Percentiles rank a stretch among this genome's conserved stretches.
phyloP scores from a whole-genome alignment of 768 basidiomycete species.

The Coprinopsis cinerea region DNA sequence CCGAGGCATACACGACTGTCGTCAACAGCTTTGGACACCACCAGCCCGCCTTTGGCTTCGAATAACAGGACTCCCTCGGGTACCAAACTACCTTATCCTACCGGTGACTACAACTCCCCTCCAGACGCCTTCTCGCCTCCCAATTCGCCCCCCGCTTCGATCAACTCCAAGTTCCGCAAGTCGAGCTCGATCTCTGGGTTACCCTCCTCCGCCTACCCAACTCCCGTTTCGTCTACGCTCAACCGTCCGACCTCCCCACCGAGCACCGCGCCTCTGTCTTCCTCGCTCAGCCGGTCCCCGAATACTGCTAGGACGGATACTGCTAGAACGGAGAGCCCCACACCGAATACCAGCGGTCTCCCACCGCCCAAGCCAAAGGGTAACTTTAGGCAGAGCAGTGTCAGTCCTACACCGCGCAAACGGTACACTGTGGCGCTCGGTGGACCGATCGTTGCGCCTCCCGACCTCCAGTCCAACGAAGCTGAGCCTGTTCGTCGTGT shows the following conservation, averaged over 20 bases:
- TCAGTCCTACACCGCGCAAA: slow-evolving; percentile 67
- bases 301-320: no score
- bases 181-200: slow-evolving; percentile 19
- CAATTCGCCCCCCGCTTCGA: slow-evolving; percentile 43
- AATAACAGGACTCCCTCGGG: slow-evolving; percentile 34
- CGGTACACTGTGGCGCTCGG: slow-evolving; percentile 84
- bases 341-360: slow-evolving; percentile 21
- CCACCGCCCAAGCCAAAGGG: slow-evolving; percentile 35
- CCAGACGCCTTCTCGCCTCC: slow-evolving; percentile 42
- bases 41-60: slow-evolving; percentile 56
- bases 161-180: slow-evolving; percentile 2
- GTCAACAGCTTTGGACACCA: slow-evolving; percentile 52
- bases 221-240: slow-evolving; percentile 13
- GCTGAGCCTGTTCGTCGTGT: slow-evolving; percentile 8
- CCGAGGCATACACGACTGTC: slow-evolving; percentile 31
- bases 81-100: slow-evolving; percentile 73
- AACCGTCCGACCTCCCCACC: neutral
- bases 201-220: slow-evolving; percentile 25
- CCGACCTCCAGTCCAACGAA: slow-evolving; percentile 15
- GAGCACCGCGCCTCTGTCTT: neutral
- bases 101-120: slow-evolving; percentile 76
- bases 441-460: slow-evolving; percentile 53
- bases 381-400: slow-evolving; percentile 42
- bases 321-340: slow-evolving; percentile 18
- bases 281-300: neutral